Evolutionary conservation across 2,329 filamentous ascomycete genomes (phyloP), one percentile per base, ranked within the genome.

Genomic region (Podosphaera xanthii): DNA sequence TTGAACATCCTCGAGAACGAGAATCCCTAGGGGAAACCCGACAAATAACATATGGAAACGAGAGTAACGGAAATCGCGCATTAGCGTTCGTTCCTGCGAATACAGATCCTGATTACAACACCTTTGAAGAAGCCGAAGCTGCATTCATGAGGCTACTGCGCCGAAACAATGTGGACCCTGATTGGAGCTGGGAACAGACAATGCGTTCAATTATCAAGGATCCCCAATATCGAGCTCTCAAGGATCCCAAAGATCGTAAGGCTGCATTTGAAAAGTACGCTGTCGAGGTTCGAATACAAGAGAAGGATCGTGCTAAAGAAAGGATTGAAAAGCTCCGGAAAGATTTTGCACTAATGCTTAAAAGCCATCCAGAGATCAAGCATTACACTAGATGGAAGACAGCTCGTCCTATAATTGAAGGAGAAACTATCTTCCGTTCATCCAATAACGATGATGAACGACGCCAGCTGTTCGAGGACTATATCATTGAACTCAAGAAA

Each of bases 351-450:
- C 90, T 84, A 59, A 98, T 98, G 92, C 79, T 98, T 64, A 88
- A 85, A 72, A 90, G 89, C 64, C 91, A 98, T 71, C 89, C 90
- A 62, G 92, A 98, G 71, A 97, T 98, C 72, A 92, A 90, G 71
- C 82, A 96, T 70, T 96, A 94, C 71, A 96, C 91, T 49, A 85
- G 89, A 62, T 98, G 92, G 92, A 94, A 89, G 77, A 96, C 88
- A 14, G 92, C 91, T 58, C 83, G 87, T 57, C 88, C 89, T 8
- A 94, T 96, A 63, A 88, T 98, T 62, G 88, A 97, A 71, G 86
- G 86, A 57, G 92, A 98, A 75, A 92, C 88, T 55, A 92, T 94
- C 61, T 98, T 97, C 74, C 84, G 89, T 66, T 91, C 89, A 36
- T 91, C 90, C 50, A 86, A 85, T 65, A 80, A 91, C 69, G 92